Evolutionary conservation across 1,139 yeast genomes (phyloP).

Genomic region (Pneumocystis carinii): DNA sequence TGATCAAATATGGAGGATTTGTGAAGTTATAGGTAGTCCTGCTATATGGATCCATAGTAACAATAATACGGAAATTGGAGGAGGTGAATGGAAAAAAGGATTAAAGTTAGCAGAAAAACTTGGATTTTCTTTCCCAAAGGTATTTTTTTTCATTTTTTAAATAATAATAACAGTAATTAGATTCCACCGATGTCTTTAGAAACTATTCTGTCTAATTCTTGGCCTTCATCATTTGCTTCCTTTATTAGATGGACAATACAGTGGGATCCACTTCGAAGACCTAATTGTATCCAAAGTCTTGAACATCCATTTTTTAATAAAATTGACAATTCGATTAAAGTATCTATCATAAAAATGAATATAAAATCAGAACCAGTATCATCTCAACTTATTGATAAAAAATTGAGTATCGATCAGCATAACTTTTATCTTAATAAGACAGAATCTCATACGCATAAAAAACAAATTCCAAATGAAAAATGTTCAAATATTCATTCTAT

Average conservation of each 20-base stretch:
- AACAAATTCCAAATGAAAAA: not conserved
- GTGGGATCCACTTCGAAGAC: not conserved
- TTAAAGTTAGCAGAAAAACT: conserved; percentile 54
- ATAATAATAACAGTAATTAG: conserved; percentile 28
- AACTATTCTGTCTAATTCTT: conserved; percentile 3
- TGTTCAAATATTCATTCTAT: not conserved
- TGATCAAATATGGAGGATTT: conserved; percentile 59
- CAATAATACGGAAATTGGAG: conserved; percentile 46
- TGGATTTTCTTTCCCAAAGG: conserved; percentile 54
- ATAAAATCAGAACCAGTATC: not conserved
- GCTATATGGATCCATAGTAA: conserved; percentile 22
- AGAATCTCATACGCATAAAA: not conserved
- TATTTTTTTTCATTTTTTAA: conserved; percentile 54
- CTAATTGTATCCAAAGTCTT: not conserved
- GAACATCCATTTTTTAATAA: not conserved
- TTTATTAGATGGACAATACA: not conserved
- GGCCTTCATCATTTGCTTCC: conserved; percentile 7
- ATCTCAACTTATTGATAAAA: not conserved
- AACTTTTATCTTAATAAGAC: not conserved
- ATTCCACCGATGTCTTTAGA: conserved; percentile 4
- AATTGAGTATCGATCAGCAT: not conserved
- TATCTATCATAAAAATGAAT: not conserved
- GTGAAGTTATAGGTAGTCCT: conserved; percentile 62
- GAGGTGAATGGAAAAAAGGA: conserved; percentile 61
- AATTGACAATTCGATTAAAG: not conserved